Percentiles rank a stretch among this genome's conserved stretches.
These are phyloP conservation scores for Citrus cavaleriei DNA, from an alignment of 345 rosid species.

Conservation along the genomic window DNA sequence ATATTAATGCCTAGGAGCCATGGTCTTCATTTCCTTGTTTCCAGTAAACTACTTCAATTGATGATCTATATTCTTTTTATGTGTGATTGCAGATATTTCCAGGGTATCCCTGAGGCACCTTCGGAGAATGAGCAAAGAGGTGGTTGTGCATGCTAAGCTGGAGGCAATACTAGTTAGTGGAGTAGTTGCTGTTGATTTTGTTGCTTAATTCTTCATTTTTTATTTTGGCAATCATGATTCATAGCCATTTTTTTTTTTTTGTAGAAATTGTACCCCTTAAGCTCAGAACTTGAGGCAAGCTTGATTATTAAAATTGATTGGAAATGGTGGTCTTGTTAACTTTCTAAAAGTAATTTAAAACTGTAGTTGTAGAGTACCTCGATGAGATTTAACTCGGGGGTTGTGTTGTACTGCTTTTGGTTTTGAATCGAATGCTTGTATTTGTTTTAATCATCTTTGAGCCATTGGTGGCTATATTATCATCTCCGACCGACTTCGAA, in stretches of 20 bases:
- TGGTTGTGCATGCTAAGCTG: conserved; percentile 79
- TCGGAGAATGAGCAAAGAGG: conserved; percentile 83
- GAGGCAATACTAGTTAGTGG: background rate
- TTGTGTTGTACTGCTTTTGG: background rate
- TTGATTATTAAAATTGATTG: background rate
- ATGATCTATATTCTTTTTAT: background rate
- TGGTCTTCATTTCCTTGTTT: too few relatives aligned
- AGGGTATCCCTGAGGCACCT: conserved; percentile 68
- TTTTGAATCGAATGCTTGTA: background rate
- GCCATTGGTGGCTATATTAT: too few relatives aligned
- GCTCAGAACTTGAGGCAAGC: background rate
- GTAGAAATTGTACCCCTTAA: conserved; percentile 12
- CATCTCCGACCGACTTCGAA: too few relatives aligned
- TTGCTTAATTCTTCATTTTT: conserved; percentile 12
- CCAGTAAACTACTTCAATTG: too few relatives aligned
- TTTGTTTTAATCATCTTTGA: background rate
- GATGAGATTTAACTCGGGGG: background rate
- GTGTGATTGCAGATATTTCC: conserved; percentile 70
- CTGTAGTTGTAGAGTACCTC: background rate
- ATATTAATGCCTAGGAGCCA: background rate
- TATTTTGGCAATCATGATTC: conserved; percentile 7
- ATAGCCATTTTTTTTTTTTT: conserved; percentile 9
- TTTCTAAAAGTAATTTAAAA: background rate
- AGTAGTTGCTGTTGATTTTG: background rate
- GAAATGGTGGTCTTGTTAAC: background rate